Conservation (phyloP, 768 basidiomycete species). For the Lactifluus pinguis region DNA sequence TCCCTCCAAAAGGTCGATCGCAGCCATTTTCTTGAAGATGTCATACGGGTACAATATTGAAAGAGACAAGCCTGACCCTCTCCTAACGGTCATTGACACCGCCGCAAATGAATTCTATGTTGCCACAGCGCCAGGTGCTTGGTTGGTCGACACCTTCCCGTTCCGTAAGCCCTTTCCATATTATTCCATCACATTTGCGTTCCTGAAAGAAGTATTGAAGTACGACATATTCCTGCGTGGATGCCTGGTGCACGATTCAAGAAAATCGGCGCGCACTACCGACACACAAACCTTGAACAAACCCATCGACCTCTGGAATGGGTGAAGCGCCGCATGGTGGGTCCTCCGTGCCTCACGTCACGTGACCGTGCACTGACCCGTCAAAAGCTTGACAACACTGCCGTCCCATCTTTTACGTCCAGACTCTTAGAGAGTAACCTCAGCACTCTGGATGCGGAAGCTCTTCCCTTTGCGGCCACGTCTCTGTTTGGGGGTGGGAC, state of each 20-base stretch:
- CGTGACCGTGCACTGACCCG: background rate
- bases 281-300: slow-evolving; percentile 6
- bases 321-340: slow-evolving; percentile 19
- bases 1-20: background rate
- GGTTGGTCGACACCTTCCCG: slow-evolving; percentile 8
- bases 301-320: slow-evolving; percentile 12
- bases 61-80: slow-evolving; percentile 3
- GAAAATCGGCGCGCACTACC: slow-evolving; percentile 3
- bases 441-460: background rate
- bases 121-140: slow-evolving; percentile 3
- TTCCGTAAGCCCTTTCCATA: background rate
- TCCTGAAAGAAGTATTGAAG: background rate
- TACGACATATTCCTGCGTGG: slow-evolving; percentile 19
- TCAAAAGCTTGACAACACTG: background rate
- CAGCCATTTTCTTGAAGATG: slow-evolving; percentile 10
- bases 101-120: slow-evolving; percentile 11
- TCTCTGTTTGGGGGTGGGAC: slow-evolving; percentile 12
- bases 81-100: slow-evolving; percentile 3
- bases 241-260: slow-evolving; percentile 20
- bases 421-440: background rate
- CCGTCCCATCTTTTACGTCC: slow-evolving; percentile 2
- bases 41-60: slow-evolving; percentile 7
- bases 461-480: background rate
- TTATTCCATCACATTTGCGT: background rate
- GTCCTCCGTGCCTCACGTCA: background rate